Conservation (phyloP, 2,329 filamentous ascomycete genomes). For the Aspergillus candidus region DNA sequence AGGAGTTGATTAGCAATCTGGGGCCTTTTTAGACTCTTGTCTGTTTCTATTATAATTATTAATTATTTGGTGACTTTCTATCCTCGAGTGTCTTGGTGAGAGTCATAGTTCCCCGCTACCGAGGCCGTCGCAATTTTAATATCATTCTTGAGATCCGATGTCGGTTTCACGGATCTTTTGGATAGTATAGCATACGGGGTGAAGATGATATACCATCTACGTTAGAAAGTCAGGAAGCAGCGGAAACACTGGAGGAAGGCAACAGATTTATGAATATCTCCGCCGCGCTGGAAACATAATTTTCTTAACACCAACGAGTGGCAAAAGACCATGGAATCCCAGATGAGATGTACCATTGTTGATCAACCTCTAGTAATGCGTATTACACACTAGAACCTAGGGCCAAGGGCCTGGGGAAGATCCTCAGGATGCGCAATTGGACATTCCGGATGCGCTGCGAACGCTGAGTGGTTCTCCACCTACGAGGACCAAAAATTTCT, state of each 20-base stretch:
- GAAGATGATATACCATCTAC: too few species aligned
- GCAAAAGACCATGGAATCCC: not conserved
- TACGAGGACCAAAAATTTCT: slow-evolving; percentile 11
- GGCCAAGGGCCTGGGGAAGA: slow-evolving; percentile 10
- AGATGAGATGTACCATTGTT: not conserved
- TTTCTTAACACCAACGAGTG: not conserved
- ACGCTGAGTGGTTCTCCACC: slow-evolving; percentile 16
- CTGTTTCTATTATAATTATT: not conserved
- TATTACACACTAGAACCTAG: slow-evolving; percentile 8
- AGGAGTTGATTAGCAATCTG: not conserved
- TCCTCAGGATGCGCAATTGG: slow-evolving; percentile 12
- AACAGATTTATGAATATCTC: too few species aligned
- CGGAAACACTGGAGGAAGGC: too few species aligned
- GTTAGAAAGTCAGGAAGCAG: too few species aligned
- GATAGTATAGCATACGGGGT: too few species aligned
- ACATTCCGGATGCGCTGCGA: slow-evolving; percentile 12
- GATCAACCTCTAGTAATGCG: slow-evolving; percentile 7
- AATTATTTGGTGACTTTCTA: not conserved
- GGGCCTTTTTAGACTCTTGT: not conserved
- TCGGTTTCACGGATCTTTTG: not conserved
- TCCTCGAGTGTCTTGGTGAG: too few species aligned
- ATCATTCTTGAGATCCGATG: slow-evolving; percentile 1
- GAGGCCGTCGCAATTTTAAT: not conserved
- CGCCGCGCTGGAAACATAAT: too few species aligned
- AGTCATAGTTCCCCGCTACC: not conserved